A percentile compares a stretch with the other conserved stretches of the same genome.
Evolutionary conservation across 495 filamentous ascomycete species (phyloP).

Genomic region (Usnea hakonensis): DNA sequence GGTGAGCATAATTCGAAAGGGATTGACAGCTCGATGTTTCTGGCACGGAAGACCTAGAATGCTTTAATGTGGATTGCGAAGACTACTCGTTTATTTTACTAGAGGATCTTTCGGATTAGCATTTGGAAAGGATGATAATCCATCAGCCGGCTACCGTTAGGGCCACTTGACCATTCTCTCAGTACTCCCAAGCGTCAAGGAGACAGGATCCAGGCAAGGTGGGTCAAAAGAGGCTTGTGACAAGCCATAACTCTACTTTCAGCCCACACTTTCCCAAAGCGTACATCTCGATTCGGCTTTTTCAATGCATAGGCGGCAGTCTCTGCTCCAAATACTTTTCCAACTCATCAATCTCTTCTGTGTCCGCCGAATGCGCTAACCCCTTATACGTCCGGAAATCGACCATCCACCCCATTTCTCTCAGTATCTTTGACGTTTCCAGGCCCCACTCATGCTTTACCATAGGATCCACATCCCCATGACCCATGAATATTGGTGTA

Average conservation of each 20-base stretch:
- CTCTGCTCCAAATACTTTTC: conserved; percentile 63
- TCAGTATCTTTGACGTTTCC: conserved; percentile 53
- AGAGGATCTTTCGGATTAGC: neutral
- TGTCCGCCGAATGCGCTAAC: conserved; percentile 68
- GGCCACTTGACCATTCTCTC: neutral
- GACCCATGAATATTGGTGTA: conserved; percentile 81
- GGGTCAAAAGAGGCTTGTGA: neutral
- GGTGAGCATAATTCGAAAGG: neutral
- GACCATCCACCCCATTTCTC: conserved; percentile 59
- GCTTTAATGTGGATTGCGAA: neutral
- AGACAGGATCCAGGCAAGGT: neutral
- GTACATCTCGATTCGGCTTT: neutral
- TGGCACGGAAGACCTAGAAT: neutral
- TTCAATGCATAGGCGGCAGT: conserved; percentile 47
- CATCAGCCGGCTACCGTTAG: neutral
- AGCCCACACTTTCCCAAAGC: neutral
- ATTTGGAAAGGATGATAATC: neutral
- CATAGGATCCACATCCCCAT: conserved; percentile 66
- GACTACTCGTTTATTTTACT: neutral
- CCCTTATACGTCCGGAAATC: conserved; percentile 68
- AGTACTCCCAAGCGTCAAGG: neutral
- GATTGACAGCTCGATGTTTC: neutral
- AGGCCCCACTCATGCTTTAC: conserved; percentile 63
- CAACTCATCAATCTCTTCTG: conserved; percentile 73
- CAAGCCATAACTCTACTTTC: neutral